These are phyloP conservation scores for Quercus robur DNA, from an alignment of 306 rosid genomes.

Conservation along the genomic window DNA sequence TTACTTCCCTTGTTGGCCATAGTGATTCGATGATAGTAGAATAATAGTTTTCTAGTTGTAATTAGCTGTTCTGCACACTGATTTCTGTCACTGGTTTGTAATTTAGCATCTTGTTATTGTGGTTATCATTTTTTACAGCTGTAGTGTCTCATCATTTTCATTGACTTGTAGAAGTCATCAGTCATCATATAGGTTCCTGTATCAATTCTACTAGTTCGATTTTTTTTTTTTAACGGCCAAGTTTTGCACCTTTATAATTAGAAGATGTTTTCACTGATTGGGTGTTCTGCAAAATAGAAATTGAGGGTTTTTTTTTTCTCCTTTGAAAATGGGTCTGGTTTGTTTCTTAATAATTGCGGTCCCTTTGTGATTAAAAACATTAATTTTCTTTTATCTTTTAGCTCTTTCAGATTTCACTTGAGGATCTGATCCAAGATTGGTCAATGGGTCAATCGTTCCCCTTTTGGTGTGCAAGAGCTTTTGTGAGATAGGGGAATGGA, in stretches of 20 bases:
- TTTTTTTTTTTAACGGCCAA: not conserved
- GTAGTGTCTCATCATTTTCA: not conserved
- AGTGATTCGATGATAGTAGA: slow-evolving; percentile 3
- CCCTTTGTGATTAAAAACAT: not conserved
- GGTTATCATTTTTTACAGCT: not conserved
- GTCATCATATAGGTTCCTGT: not conserved
- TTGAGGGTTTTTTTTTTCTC: not conserved
- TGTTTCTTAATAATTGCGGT: not conserved
- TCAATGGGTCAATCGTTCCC: not conserved
- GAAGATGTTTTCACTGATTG: not conserved
- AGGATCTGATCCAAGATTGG: not conserved
- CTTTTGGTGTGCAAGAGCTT: slow-evolving; percentile 26
- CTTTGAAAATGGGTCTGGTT: not conserved
- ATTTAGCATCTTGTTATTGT: not conserved
- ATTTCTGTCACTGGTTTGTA: not conserved
- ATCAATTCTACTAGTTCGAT: not conserved
- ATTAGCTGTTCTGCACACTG: slow-evolving; percentile 1
- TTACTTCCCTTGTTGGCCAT: not conserved
- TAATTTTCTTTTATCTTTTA: not conserved
- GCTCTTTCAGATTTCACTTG: slow-evolving; percentile 7
- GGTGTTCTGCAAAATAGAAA: not conserved
- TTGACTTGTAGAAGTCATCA: slow-evolving; percentile 5
- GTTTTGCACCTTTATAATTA: not conserved
- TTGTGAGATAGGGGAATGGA: slow-evolving; percentile 57
- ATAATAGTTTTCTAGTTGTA: not conserved